Percentiles rank a stretch among this genome's conserved stretches.
phyloP scores from a whole-genome alignment of 2,329 filamentous ascomycete species.

The Ophiosphaerella korrae region DNA sequence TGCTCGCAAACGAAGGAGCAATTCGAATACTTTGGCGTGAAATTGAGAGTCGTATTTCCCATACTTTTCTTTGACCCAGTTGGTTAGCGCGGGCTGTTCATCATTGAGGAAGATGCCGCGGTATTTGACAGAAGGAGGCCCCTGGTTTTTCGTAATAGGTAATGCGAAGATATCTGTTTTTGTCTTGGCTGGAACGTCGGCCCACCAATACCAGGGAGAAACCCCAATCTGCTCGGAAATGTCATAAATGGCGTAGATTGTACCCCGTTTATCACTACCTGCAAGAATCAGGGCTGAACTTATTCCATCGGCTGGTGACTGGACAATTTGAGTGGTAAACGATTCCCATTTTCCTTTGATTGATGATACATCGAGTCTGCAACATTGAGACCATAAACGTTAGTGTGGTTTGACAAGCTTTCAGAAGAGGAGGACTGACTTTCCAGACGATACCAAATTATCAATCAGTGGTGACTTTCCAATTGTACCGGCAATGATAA shows the following conservation, averaged over 20 bases:
- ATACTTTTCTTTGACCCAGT: slow-evolving; percentile 65
- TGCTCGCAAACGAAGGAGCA: slow-evolving; percentile 69
- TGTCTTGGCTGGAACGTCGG: slow-evolving; percentile 61
- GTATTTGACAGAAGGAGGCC: slow-evolving; percentile 64
- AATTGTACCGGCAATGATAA: slow-evolving; percentile 70
- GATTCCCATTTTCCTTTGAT: slow-evolving; percentile 70
- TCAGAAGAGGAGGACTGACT: slow-evolving; percentile 48
- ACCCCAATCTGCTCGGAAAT: slow-evolving; percentile 73
- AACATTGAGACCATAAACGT: too few species aligned
- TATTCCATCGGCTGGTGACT: slow-evolving; percentile 60
- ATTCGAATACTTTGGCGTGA: slow-evolving; percentile 70
- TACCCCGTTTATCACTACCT: slow-evolving; percentile 66
- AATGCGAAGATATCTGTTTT: slow-evolving; percentile 61
- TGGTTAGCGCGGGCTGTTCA: slow-evolving; percentile 65
- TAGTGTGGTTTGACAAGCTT: too few species aligned
- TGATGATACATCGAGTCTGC: slow-evolving; percentile 49
- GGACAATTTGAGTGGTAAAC: slow-evolving; percentile 64
- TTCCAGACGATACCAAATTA: slow-evolving; percentile 56
- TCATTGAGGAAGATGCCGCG: slow-evolving; percentile 71
- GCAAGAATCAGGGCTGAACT: slow-evolving; percentile 66
- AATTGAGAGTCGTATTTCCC: slow-evolving; percentile 61
- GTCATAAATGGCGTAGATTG: slow-evolving; percentile 71
- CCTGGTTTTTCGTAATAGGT: slow-evolving; percentile 42
- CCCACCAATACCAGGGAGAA: slow-evolving; percentile 71
- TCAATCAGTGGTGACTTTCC: slow-evolving; percentile 66